These are phyloP conservation scores for Boletus fagicola DNA, from an alignment of 768 basidiomycete species.

Conservation along the genomic window DNA sequence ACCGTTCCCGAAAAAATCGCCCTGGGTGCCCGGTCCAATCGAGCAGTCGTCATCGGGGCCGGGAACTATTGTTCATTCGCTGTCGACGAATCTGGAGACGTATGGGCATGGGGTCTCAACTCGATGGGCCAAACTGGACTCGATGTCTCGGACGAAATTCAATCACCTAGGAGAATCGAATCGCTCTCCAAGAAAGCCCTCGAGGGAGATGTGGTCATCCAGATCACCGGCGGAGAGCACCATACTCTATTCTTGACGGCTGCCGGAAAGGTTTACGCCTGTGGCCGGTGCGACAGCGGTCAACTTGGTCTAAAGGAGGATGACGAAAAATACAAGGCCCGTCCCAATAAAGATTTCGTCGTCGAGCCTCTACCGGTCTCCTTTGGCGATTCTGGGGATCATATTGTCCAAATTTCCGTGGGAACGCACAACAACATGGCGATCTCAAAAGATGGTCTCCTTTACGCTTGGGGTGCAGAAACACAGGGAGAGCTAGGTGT, in stretches of 20 bases:
- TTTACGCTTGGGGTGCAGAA: conserved; percentile 80
- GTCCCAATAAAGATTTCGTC: conserved; percentile 56
- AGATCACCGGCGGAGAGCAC: conserved; percentile 83
- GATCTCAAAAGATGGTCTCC: conserved; percentile 60
- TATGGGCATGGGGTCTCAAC: conserved; percentile 97
- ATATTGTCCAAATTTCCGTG: conserved; percentile 61
- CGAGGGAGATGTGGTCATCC: conserved; percentile 56
- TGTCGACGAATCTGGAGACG: conserved; percentile 74
- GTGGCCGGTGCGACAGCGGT: conserved; percentile 79
- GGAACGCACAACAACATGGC: conserved; percentile 74
- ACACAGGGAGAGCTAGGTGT: conserved; percentile 73
- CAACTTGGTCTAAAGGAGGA: conserved; percentile 77
- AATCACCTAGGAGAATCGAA: conserved; percentile 61
- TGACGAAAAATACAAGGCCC: conserved; percentile 61
- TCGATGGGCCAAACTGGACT: conserved; percentile 83
- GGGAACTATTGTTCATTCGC: conserved; percentile 91
- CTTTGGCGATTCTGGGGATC: conserved; percentile 65
- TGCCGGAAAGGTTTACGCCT: conserved; percentile 80
- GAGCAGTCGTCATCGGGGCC: conserved; percentile 70
- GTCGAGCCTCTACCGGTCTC: conserved; percentile 61
- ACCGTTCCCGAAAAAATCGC: conserved; percentile 85
- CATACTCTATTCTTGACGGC: conserved; percentile 88
- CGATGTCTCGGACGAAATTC: conserved; percentile 49
- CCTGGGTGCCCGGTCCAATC: conserved; percentile 63
- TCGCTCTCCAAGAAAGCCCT: conserved; percentile 62